Evolutionary conservation across 495 filamentous ascomycete genomes (phyloP).

Genomic region (Hypoxylon trugodes): DNA sequence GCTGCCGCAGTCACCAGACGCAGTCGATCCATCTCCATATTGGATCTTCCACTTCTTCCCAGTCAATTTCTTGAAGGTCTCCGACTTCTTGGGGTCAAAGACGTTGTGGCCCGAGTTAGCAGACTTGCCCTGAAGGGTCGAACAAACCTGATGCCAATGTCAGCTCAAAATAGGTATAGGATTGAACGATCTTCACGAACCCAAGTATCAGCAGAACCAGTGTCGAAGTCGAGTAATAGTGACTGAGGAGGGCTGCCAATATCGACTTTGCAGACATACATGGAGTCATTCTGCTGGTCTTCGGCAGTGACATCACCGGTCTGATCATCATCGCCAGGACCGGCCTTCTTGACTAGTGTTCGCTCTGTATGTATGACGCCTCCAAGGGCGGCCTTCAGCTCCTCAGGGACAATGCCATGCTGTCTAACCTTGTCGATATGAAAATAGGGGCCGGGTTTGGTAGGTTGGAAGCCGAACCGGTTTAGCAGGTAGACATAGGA

Average conservation of each 20-base stretch:
- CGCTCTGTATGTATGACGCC: constrained; percentile 56
- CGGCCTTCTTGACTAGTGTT: constrained; percentile 61
- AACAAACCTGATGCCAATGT: constrained; percentile 63
- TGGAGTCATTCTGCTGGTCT: constrained; percentile 76
- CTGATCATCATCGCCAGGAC: constrained; percentile 29
- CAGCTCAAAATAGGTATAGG: constrained; percentile 14
- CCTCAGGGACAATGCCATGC: constrained; percentile 43
- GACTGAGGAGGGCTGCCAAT: constrained; percentile 77
- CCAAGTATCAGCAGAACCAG: constrained; percentile 81
- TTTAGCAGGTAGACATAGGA: constrained; percentile 75
- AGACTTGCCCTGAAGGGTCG: constrained; percentile 60
- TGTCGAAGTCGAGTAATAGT: constrained; percentile 77
- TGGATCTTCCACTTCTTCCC: constrained; percentile 72
- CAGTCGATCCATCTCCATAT: constrained; percentile 76
- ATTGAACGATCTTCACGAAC: constrained; percentile 52
- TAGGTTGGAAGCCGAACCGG: constrained; percentile 76
- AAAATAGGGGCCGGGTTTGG: constrained; percentile 72
- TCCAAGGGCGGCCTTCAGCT: constrained; percentile 48
- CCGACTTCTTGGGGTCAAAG: constrained; percentile 69
- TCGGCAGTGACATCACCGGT: constrained; percentile 70
- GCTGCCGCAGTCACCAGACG: constrained; percentile 75
- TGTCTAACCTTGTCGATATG: constrained; percentile 52
- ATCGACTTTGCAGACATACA: constrained; percentile 71
- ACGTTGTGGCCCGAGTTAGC: constrained; percentile 53
- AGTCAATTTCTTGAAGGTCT: constrained; percentile 62